Percentiles rank a stretch among this genome's conserved stretches.
Conservation (phyloP, 2,329 filamentous ascomycete species). For the Zopfia rhizophila region DNA sequence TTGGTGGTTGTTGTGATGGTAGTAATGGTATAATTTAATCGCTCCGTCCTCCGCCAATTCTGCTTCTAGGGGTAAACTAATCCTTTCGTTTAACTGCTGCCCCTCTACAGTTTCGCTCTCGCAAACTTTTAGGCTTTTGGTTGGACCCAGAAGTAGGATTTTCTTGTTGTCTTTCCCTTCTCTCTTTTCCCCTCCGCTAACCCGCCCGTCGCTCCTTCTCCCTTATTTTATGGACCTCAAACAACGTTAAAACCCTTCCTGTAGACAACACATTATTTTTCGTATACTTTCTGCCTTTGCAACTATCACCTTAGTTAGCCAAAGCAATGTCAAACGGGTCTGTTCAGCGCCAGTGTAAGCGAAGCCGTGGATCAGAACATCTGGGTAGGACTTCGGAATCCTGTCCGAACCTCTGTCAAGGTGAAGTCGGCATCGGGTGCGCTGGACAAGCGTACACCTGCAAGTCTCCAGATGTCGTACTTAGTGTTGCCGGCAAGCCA, state of each 20-base stretch:
- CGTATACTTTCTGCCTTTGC: no score
- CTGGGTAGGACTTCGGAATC: constrained; percentile 89
- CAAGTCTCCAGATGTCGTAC: constrained; percentile 92
- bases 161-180: constrained; percentile 87
- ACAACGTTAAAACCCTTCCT: no score
- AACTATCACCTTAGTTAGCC: constrained; percentile 91
- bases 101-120: no score
- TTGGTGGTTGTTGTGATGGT: no score
- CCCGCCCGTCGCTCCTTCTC: constrained; percentile 90
- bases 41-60: no score
- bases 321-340: constrained; percentile 90
- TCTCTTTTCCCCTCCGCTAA: constrained; percentile 87
- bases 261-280: no score
- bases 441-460: constrained; percentile 88
- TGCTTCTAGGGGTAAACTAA: no score
- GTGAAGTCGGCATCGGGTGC: constrained; percentile 68
- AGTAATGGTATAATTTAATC: no score
- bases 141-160: constrained; percentile 89
- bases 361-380: constrained; percentile 95
- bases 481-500: constrained; percentile 78
- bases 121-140: no score
- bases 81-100: no score
- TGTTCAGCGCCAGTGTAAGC: constrained; percentile 96
- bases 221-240: constrained; percentile 95
- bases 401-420: constrained; percentile 92